A percentile compares a stretch with the other conserved stretches of the same genome.
Evolutionary conservation across 2,329 filamentous ascomycete species (phyloP).

Genomic region (Pseudogymnoascus sp.): DNA sequence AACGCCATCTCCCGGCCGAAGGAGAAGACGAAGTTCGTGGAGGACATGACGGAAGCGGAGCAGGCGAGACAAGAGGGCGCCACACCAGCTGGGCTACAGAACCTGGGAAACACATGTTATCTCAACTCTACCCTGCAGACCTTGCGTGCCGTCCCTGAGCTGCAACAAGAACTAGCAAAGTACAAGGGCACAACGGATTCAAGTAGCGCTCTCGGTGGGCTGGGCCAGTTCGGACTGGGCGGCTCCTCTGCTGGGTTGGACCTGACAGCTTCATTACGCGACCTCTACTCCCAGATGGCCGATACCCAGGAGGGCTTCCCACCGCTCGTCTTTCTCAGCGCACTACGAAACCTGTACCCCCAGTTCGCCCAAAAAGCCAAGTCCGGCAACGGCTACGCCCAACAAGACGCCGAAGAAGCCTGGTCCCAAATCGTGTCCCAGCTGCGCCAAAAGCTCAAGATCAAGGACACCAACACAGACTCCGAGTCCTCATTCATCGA

Average conservation of each 20-base stretch:
- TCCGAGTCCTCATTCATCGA: constrained; percentile 69
- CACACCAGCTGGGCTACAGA: constrained; percentile 79
- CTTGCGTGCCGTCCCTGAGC: constrained; percentile 78
- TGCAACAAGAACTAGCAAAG: constrained; percentile 67
- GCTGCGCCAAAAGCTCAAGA: constrained; percentile 67
- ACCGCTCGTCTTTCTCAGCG: constrained; percentile 73
- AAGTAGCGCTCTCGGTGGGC: constrained; percentile 32
- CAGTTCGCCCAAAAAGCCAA: constrained; percentile 89
- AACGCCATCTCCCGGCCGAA: constrained; percentile 61
- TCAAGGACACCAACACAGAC: constrained; percentile 43
- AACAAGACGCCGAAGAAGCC: constrained; percentile 96
- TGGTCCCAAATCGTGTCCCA: constrained; percentile 93
- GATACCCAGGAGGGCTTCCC: constrained; percentile 82
- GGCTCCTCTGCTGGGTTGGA: constrained; percentile 48
- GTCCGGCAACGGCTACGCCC: constrained; percentile 77
- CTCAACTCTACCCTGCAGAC: constrained; percentile 96
- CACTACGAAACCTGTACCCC: constrained; percentile 71
- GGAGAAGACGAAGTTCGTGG: constrained; percentile 77
- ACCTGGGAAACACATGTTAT: constrained; percentile 97
- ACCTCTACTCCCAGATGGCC: constrained; percentile 82
- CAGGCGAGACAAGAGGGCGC: constrained; percentile 74
- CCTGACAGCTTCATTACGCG: constrained; percentile 67
- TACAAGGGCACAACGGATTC: constrained; percentile 41
- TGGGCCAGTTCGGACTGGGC: constrained; percentile 43
- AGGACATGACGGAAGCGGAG: constrained; percentile 97